These are phyloP conservation scores for Pythium diclinum DNA, from an alignment of 352 stramenopile genomes.

Conservation along the genomic window DNA sequence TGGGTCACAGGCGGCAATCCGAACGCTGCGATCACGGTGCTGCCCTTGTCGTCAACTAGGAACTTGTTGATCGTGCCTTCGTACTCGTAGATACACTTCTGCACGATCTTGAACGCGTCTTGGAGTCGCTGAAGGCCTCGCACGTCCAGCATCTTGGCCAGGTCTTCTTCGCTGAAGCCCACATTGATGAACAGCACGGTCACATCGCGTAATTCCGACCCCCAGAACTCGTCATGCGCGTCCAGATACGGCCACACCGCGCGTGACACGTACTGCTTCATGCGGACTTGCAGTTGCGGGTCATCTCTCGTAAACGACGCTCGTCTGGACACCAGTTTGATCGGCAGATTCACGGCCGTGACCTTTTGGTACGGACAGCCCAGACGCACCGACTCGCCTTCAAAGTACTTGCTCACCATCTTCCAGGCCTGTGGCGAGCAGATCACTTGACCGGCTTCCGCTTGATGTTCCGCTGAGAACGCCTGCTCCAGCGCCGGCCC, in stretches of 20 bases:
- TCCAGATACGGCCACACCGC: constrained; percentile 92
- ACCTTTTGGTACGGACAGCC: constrained; percentile 59
- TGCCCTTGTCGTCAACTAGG: constrained; percentile 94
- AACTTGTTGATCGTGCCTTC: constrained; percentile 97
- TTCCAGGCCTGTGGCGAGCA: constrained; percentile 83
- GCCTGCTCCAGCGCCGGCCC: constrained; percentile 90
- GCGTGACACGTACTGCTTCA: constrained; percentile 90
- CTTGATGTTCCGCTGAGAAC: constrained; percentile 87
- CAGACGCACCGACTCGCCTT: constrained; percentile 36
- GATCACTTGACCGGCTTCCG: constrained; percentile 87
- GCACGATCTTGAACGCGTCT: constrained; percentile 78
- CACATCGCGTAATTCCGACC: constrained; percentile 88
- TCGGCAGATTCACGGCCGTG: constrained; percentile 44
- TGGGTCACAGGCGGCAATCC: constrained; percentile 90
- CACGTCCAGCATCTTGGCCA: constrained; percentile 71
- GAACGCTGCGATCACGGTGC: constrained; percentile 92
- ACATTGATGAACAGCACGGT: constrained; percentile 94
- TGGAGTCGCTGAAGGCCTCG: constrained; percentile 70
- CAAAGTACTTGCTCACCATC: constrained; percentile 63
- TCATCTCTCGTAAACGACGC: constrained; percentile 79
- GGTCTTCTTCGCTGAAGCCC: constrained; percentile 84
- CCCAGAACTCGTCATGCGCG: constrained; percentile 92
- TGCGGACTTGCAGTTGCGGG: constrained; percentile 71
- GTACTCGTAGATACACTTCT: constrained; percentile 92
- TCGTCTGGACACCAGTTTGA: constrained; percentile 65